Conservation (phyloP, 768 basidiomycete genomes). For the Tylopilus balloui region DNA sequence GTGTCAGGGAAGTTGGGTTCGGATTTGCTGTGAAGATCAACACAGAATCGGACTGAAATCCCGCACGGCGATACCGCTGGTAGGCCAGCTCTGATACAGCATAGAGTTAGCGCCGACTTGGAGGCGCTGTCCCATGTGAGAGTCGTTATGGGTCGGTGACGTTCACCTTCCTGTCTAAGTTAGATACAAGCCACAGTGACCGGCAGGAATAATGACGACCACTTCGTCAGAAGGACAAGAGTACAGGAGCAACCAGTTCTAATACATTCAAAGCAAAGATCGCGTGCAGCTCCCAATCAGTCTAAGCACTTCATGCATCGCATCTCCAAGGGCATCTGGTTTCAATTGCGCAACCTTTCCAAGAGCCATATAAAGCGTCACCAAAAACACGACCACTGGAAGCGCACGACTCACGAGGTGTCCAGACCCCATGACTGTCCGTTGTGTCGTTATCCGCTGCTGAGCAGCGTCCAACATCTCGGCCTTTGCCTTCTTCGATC, state of each 20-base stretch:
- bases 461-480: slow-evolving; percentile 29
- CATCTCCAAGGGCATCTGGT: slow-evolving; percentile 26
- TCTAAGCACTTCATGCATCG: slow-evolving; percentile 23
- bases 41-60: neutral
- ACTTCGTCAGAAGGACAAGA: neutral
- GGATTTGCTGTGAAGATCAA: neutral
- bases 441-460: slow-evolving; percentile 18
- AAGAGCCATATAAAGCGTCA: neutral
- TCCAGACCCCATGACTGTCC: slow-evolving; percentile 25
- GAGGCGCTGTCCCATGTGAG: too few species aligned
- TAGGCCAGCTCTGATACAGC: neutral
- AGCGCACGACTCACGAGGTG: slow-evolving; percentile 22
- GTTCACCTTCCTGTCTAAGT: neutral
- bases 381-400: neutral
- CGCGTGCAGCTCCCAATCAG: slow-evolving; percentile 5
- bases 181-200: neutral
- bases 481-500: slow-evolving; percentile 23
- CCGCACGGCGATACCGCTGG: neutral
- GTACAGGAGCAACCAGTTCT: neutral
- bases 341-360: slow-evolving; percentile 27
- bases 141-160: neutral
- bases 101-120: neutral
- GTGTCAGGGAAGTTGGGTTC: neutral
- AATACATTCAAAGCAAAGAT: slow-evolving; percentile 14
- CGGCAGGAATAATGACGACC: too few species aligned